Evolutionary conservation across 768 basidiomycete genomes (phyloP), one percentile per base, ranked within the genome.

Genomic region (Amyloporia xantha): DNA sequence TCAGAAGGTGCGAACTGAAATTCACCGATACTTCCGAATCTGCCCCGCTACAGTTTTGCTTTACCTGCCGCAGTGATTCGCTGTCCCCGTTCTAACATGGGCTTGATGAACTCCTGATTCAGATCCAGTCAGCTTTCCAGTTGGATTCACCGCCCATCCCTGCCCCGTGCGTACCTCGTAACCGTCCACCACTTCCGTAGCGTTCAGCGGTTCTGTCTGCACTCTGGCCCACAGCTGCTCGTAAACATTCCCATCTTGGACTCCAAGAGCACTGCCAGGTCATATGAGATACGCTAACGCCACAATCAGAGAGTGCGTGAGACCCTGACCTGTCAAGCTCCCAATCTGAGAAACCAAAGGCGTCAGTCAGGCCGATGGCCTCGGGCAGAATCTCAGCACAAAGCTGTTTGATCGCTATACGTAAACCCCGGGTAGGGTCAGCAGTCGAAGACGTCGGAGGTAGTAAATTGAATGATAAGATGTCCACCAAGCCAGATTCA

Each of bases 341-440:
- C 81, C 83, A 89, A 56, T 89, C 85, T 0, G 77, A 72, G 55
- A 86, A 85, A 0, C 79, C 82, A 59, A 90, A 87, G 2, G 83
- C 79, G 59, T 90, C 86, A 4, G 74, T 80, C 46, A 89, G 65
- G 0, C 79, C 82, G 46, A 89, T 77, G 4, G 75, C 76, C 50
- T 90, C 74, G 0, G 84, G 81, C 0, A 86, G 61, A 10, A 89
- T 54, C 41, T 71, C 70, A 6, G 64, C 55, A 59, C 81, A 85
- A 0, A 77, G 52, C 4, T 58, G 41, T 23, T 76, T 64, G 51
- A 85, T 76, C 4, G 75, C 66, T 19, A 73, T 57, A 10, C 84
- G 76, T 20, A 86, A 60, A 0, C 62, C 64, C 30, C 71, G 68
- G 0, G 76, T 73, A 1, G 74, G 68, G 53, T 84, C 78, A 3